phyloP scores from a whole-genome alignment of 495 filamentous ascomycete species.

The Viridothelium virens region DNA sequence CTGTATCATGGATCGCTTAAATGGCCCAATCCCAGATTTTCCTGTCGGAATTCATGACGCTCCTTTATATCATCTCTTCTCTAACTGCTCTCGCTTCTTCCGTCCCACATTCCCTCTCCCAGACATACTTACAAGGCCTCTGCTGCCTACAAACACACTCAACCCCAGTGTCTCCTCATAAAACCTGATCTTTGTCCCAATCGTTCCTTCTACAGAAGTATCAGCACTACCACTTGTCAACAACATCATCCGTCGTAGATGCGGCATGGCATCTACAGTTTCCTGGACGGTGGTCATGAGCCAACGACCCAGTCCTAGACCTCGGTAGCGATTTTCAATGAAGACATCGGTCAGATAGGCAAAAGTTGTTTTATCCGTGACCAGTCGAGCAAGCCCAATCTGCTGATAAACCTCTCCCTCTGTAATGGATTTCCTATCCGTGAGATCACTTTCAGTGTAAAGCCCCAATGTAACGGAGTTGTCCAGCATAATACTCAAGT shows the following conservation, averaged over 20 bases:
- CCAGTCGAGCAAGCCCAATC: slow-evolving; percentile 54
- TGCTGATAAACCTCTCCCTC: slow-evolving; percentile 22
- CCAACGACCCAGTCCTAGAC: slow-evolving; percentile 56
- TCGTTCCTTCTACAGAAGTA: slow-evolving; percentile 18
- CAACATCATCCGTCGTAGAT: slow-evolving; percentile 49
- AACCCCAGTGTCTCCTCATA: slow-evolving; percentile 46
- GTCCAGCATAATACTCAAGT: slow-evolving; percentile 25
- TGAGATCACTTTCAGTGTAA: slow-evolving; percentile 21
- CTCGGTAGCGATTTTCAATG: slow-evolving; percentile 47
- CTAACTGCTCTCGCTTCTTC: neutral
- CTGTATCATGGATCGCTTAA: too few species aligned
- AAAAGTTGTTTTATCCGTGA: slow-evolving; percentile 59
- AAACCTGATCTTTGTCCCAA: slow-evolving; percentile 22
- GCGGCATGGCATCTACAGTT: slow-evolving; percentile 45
- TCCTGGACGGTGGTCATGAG: slow-evolving; percentile 53
- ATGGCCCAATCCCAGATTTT: too few species aligned
- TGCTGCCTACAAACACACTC: slow-evolving; percentile 29
- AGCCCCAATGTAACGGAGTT: slow-evolving; percentile 32
- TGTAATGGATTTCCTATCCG: neutral
- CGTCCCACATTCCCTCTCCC: neutral
- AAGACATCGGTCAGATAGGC: slow-evolving; percentile 68
- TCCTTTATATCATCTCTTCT: neutral
- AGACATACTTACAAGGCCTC: neutral
- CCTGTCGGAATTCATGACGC: neutral
- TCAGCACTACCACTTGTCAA: slow-evolving; percentile 37